Evolutionary conservation across 2,329 filamentous ascomycete species (phyloP).

Genomic region (Aspergillus nomiae): DNA sequence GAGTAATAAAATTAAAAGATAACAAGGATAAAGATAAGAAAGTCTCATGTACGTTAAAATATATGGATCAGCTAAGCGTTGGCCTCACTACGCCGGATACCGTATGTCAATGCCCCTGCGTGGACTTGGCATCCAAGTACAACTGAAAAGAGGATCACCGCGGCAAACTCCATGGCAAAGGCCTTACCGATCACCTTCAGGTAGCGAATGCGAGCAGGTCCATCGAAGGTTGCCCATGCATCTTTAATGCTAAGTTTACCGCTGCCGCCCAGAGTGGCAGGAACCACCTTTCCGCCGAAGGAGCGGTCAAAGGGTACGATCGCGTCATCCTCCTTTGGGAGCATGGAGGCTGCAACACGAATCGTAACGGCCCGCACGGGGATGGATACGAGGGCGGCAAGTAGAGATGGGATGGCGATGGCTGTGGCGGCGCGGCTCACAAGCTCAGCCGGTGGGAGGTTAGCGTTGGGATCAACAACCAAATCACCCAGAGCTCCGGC

Average conservation of each 20-base stretch:
- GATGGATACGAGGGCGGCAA: constrained; percentile 67
- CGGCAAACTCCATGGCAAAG: constrained; percentile 55
- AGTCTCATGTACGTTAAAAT: background rate
- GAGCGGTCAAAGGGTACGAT: constrained; percentile 89
- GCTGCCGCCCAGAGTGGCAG: constrained; percentile 70
- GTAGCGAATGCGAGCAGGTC: constrained; percentile 70
- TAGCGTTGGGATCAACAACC: constrained; percentile 30
- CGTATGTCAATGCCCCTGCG: constrained; percentile 39
- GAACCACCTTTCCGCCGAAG: constrained; percentile 74
- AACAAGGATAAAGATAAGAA: background rate
- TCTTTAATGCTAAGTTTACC: constrained; percentile 72
- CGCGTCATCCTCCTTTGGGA: constrained; percentile 78
- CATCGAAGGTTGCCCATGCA: constrained; percentile 77
- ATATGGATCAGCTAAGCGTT: background rate
- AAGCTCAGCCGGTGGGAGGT: constrained; percentile 36
- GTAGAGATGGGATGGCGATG: constrained; percentile 46
- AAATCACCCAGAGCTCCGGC: constrained; percentile 38
- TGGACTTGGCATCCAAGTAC: constrained; percentile 57
- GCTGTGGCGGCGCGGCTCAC: constrained; percentile 33
- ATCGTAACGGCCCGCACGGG: constrained; percentile 75
- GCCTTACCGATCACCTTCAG: constrained; percentile 76
- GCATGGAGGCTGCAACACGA: constrained; percentile 83
- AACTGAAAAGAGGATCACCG: constrained; percentile 51
- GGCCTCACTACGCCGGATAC: background rate
- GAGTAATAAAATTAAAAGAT: background rate